Base-by-base conservation (phyloP, 208 protist species). In the Naegleria gruberi region DNA sequence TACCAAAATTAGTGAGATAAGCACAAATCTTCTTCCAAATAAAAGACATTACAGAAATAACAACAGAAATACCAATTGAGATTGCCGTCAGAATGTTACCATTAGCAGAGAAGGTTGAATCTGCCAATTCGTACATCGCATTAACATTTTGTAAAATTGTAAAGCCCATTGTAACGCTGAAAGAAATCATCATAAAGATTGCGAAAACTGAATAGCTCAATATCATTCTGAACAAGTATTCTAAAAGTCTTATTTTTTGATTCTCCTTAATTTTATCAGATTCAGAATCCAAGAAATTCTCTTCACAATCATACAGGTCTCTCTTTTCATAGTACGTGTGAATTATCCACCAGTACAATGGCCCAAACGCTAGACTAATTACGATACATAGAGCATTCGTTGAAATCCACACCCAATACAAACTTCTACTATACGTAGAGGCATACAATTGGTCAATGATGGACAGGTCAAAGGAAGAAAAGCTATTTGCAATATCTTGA, bases 1-100 rank as follows among this genome's bases (percentile, higher is more conserved):
- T 65, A 65, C 51, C 86, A 55, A 89, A 89, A 6, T 82, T 55
- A 23, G 86, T 89, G 10, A 89, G 30, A 4, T 82, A 40, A 19
- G 30, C 73, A 77, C 65, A 41, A 44, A 89, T 40, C 19, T 26
- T 23, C 34, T 89, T 44, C 37, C 37, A 89, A 37, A 82, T 82
- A 44, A 55, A 46, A 26, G 10, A 42, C 65, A 89, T 77, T 19
- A 89, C 3, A 17, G 15, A 15, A 34, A 89, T 51, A 8, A 84
- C 40, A 0, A 44, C 40, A 10, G 41, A 84, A 44, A 45, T 45
- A 34, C 37, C 81, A 19, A 84, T 45, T 1, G 42, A 46, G 1
- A 84, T 45, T 30, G 37, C 41, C n/a, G 81, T 84, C 40, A 84
- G 15, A 84, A 84, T 84, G 4, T 23, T 40, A 0, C 8, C 17